phyloP scores from a whole-genome alignment of 768 basidiomycete genomes.

The Russula sp. region DNA sequence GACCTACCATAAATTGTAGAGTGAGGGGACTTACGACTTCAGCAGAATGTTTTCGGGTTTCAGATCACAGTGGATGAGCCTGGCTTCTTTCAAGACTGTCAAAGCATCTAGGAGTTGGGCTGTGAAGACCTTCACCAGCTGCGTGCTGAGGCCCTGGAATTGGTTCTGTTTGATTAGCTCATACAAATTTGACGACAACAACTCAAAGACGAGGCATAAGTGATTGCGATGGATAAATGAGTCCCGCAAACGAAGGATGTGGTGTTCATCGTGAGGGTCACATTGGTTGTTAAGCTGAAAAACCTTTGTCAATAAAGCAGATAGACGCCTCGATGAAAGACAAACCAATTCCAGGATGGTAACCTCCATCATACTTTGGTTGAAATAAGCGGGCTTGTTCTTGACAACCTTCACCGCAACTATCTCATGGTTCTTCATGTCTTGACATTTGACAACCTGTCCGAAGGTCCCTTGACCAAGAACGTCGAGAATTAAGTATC shows the following conservation, averaged over 20 bases:
- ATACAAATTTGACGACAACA: slow-evolving; percentile 95
- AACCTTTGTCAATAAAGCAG: slow-evolving; percentile 1
- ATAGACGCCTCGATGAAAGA: slow-evolving; percentile 31
- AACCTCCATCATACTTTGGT: slow-evolving; percentile 99
- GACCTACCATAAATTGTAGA: slow-evolving; percentile 12
- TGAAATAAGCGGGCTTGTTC: slow-evolving; percentile 99
- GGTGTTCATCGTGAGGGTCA: slow-evolving; percentile 93
- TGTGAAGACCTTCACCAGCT: slow-evolving; percentile 98
- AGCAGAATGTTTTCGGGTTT: slow-evolving; percentile 98
- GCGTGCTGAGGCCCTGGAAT: slow-evolving; percentile 94
- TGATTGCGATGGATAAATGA: slow-evolving; percentile 96
- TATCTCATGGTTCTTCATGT: slow-evolving; percentile 98
- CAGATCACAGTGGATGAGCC: slow-evolving; percentile 96
- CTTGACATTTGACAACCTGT: slow-evolving; percentile 99
- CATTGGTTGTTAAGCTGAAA: slow-evolving; percentile 86
- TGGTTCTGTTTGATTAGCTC: slow-evolving; percentile 99
- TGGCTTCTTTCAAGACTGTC: slow-evolving; percentile 89
- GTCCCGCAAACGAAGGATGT: slow-evolving; percentile 91
- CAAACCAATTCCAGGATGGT: slow-evolving; percentile 93
- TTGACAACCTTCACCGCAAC: slow-evolving; percentile 99
- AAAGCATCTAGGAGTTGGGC: slow-evolving; percentile 91
- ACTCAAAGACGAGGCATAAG: slow-evolving; percentile 96
- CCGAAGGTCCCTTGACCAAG: slow-evolving; percentile 99
- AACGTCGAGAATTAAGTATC: slow-evolving; percentile 96
- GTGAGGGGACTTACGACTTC: slow-evolving; percentile 67